Conservation (phyloP, 148 eudicot species). For the Beta vulgaris region DNA sequence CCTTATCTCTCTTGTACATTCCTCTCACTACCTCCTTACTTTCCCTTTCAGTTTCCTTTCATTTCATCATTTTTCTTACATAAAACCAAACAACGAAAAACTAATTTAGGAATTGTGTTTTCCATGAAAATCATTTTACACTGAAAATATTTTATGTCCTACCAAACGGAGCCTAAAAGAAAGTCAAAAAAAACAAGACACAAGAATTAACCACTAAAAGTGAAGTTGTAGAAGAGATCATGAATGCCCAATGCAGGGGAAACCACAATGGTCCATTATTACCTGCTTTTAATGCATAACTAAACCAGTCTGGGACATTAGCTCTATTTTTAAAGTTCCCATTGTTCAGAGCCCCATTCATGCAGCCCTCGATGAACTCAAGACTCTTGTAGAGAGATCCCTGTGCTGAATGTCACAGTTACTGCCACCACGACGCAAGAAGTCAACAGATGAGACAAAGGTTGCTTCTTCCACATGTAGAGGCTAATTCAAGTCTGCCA, state of each 20-base stretch:
- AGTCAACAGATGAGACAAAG: slow-evolving; percentile 35
- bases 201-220: neutral
- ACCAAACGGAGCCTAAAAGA: too few species aligned
- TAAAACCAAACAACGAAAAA: too few species aligned
- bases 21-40: too few species aligned
- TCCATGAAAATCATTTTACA: too few species aligned
- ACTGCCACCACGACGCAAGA: slow-evolving; percentile 25
- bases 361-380: slow-evolving; percentile 32
- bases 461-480: slow-evolving; percentile 46
- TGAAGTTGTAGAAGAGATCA: neutral
- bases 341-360: slow-evolving; percentile 33
- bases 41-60: too few species aligned
- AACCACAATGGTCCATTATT: slow-evolving; percentile 4
- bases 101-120: too few species aligned
- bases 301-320: slow-evolving; percentile 44
- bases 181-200: neutral
- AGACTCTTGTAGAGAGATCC: slow-evolving; percentile 33
- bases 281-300: slow-evolving; percentile 56
- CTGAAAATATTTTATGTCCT: too few species aligned
- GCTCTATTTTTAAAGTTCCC: slow-evolving; percentile 31
- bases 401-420: slow-evolving; percentile 28
- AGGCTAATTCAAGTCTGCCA: slow-evolving; percentile 85
- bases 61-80: too few species aligned
- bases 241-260: neutral
- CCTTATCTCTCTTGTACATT: too few species aligned